Conservation (phyloP, 345 rosid genomes). For the Iberis pinnata region DNA sequence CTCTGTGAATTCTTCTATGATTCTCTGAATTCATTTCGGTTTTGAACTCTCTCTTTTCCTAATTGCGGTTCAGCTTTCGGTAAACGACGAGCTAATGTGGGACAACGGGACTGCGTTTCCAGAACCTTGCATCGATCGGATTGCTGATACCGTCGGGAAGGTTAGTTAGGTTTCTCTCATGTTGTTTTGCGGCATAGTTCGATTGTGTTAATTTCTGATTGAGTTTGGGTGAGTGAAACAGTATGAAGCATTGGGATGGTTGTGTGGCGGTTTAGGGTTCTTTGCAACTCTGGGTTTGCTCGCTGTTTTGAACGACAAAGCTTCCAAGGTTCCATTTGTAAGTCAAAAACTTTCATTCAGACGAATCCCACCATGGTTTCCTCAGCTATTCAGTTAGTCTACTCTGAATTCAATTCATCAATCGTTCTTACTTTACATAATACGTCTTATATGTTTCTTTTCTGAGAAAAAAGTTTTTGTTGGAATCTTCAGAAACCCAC, state of each 20-base stretch:
- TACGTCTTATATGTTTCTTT: too few species aligned
- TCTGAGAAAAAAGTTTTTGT: too few species aligned
- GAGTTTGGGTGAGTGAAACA: slow-evolving; percentile 18
- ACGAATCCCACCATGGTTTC: too few species aligned
- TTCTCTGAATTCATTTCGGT: not conserved
- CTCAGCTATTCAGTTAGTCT: not conserved
- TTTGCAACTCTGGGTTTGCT: slow-evolving; percentile 62
- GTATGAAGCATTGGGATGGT: slow-evolving; percentile 98
- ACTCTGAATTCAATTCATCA: not conserved
- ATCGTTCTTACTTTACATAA: not conserved
- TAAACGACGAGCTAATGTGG: slow-evolving; percentile 87
- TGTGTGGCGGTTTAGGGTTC: slow-evolving; percentile 85
- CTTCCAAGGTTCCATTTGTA: slow-evolving; percentile 79
- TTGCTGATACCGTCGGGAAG: slow-evolving; percentile 97
- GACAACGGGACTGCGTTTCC: slow-evolving; percentile 92
- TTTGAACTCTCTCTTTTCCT: slow-evolving; percentile 1
- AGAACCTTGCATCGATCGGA: slow-evolving; percentile 94
- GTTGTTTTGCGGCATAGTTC: not conserved
- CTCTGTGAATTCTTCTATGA: not conserved
- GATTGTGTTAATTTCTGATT: not conserved
- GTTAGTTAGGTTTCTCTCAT: slow-evolving; percentile 25
- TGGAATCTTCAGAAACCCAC: too few species aligned
- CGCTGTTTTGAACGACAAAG: slow-evolving; percentile 88
- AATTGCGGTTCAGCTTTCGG: slow-evolving; percentile 44
- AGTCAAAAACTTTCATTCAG: slow-evolving; percentile 29